Evolutionary conservation across 2,329 filamentous ascomycete genomes (phyloP), one percentile per base, ranked within the genome.

Genomic region (Hymenoscyphus fructigenus): DNA sequence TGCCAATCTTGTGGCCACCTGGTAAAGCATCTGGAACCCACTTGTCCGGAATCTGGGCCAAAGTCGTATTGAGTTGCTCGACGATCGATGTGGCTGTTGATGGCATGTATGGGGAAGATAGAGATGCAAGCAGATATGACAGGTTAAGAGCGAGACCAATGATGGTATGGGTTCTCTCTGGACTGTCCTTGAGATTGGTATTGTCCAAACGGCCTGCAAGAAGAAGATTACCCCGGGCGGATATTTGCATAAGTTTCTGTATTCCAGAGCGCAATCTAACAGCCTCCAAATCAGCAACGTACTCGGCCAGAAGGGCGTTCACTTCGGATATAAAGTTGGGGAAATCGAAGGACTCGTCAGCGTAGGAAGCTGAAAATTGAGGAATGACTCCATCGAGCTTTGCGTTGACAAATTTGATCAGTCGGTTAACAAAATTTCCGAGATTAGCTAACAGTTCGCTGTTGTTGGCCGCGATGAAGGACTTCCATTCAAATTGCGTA

Each of bases 401-500:
- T 72, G 89, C 83, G 78, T 92, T 88, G 77, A 89, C 84, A 75
- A 92, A 90, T 79, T 92, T 92, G 78, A 92, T 82, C 32, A 91
- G 82, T 62, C 89, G 84, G 78, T 91, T 90, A 75, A 90, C 88
- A 72, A 92, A 86, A 77, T 93, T 92, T 20, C 84, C 87, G 64
- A 90, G 82, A 70, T 91, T 91, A 69, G 88, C 84, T 34, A 91
- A 82, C n/a, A 97, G 84, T 75, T 95, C 91, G 74, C 90, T 93
- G 82, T 97, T 97, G 83, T 97, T 97, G 71, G 86, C 84, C 41
- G 88, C 84, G 67, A 95, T 90, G 78, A 97, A 96, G 57, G 89
- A 85, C 65, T 85, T 86, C 93, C 93, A 97, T 76, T 94, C 90
- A 76, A 97, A 97, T 75, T 97, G 91, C 0, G 92, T 90, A 75